Conservation (phyloP, 805 yeast genomes). For the Ogataea parapolymorpha region DNA sequence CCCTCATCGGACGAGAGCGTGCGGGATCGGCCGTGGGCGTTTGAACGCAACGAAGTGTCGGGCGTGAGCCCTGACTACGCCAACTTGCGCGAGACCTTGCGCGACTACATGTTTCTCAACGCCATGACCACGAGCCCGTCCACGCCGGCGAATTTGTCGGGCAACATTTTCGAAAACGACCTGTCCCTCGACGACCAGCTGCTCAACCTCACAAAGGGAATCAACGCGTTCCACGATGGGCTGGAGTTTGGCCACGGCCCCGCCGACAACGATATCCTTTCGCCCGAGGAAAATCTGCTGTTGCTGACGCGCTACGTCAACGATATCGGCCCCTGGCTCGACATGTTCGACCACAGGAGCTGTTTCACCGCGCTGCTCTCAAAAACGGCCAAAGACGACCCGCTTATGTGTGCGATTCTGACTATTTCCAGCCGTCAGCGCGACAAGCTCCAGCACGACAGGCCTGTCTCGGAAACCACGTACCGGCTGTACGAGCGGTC, state of each 20-base stretch:
- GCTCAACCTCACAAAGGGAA: slow-evolving; percentile 12
- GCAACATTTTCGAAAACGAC: slow-evolving; percentile 5
- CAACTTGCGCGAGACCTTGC: slow-evolving; percentile 30
- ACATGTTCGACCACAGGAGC: slow-evolving; percentile 25
- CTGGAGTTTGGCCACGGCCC: slow-evolving; percentile 7
- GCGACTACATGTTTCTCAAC: slow-evolving; percentile 41
- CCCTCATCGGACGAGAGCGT: slow-evolving; percentile 5
- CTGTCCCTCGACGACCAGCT: slow-evolving; percentile 15
- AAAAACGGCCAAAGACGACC: slow-evolving; percentile 16
- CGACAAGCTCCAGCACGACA: slow-evolving; percentile 12
- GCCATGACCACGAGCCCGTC: slow-evolving; percentile 24
- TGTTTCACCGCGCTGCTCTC: slow-evolving; percentile 24
- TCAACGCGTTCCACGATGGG: slow-evolving; percentile 14
- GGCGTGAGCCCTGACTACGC: slow-evolving; percentile 15
- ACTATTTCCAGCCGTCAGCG: slow-evolving; percentile 22
- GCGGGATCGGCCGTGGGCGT: neutral
- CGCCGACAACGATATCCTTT: slow-evolving; percentile 25
- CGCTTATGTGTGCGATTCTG: slow-evolving; percentile 16
- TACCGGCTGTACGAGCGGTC: slow-evolving; percentile 20
- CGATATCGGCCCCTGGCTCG: slow-evolving; percentile 25
- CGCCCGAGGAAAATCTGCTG: slow-evolving; percentile 23
- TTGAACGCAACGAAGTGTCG: neutral
- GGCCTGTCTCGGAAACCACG: slow-evolving; percentile 15
- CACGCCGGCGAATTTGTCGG: slow-evolving; percentile 8
- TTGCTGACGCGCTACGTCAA: slow-evolving; percentile 19